Percentiles rank a stretch among this genome's conserved stretches.
Conservation (phyloP, 805 yeast species). For the Cyberlindnera americana region DNA sequence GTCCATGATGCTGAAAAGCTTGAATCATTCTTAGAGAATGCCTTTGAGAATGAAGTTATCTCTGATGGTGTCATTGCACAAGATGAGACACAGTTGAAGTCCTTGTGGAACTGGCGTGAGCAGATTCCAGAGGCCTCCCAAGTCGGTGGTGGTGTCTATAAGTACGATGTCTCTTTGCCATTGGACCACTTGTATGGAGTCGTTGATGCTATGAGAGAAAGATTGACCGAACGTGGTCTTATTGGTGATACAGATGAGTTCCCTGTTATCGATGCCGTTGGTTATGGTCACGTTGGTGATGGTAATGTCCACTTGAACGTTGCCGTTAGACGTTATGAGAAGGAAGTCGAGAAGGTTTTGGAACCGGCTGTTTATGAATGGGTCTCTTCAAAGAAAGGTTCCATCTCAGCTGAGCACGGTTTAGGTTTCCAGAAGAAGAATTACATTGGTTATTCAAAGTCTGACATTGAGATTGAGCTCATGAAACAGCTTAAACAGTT, state of each 20-base stretch:
- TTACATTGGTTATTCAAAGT: conserved; percentile 82
- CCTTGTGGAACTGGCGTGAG: conserved; percentile 96
- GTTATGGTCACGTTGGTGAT: conserved; percentile 98
- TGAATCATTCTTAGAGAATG: conserved; percentile 75
- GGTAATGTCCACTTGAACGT: conserved; percentile 95
- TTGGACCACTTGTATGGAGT: conserved; percentile 74
- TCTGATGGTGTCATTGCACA: conserved; percentile 96
- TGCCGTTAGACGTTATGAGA: conserved; percentile 78
- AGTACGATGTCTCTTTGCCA: conserved; percentile 94
- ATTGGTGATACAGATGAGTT: conserved; percentile 59
- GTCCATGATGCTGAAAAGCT: conserved; percentile 92
- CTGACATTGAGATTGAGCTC: conserved; percentile 61
- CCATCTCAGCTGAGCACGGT: conserved; percentile 97
- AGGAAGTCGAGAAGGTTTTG: conserved; percentile 71
- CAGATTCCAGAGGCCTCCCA: conserved; percentile 86
- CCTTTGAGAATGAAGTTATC: conserved; percentile 81
- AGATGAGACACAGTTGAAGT: conserved; percentile 81
- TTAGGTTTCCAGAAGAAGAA: conserved; percentile 95
- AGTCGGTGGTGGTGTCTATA: conserved; percentile 89
- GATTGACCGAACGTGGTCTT: conserved; percentile 53
- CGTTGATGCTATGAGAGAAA: conserved; percentile 71
- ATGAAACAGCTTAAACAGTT: conserved; percentile 77
- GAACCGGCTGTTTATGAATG: conserved; percentile 97
- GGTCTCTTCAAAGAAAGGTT: conserved; percentile 68
- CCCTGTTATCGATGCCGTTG: conserved; percentile 88